Base-by-base conservation (phyloP, 176 grass and related monocot species). In the Lolium rigidum region DNA sequence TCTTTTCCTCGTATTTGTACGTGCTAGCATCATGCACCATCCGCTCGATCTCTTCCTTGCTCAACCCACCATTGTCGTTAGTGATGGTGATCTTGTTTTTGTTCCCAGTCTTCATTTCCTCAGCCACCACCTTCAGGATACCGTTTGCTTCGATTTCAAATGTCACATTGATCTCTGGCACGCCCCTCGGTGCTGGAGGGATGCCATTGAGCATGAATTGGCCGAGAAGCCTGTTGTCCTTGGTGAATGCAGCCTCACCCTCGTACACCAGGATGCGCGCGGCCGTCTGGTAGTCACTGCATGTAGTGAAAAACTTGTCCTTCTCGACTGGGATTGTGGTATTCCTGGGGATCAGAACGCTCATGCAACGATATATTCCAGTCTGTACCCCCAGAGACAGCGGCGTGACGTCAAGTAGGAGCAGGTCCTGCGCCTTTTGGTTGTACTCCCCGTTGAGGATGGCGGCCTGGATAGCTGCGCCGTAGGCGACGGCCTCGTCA, bases 401-500 rank as follows among this genome's bases (percentile, higher is more conserved):
- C 2, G 65, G 31, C 1, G 65, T 39, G 2, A 39, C 37, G 31
- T 39, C 65, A 0, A 68, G 65, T 0, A 68, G 31, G 31, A 1
- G 28, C 0, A 67, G 37, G 64, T 37, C 1, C 65, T 18, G 3
- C 16, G 31, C 31, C 31, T 35, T 35, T 35, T 35, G 31, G 31
- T 35, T 35, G 31, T 35, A 35, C 31, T 35, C 31, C 31, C 31
- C 31, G 31, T 35, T 35, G 31, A 35, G 31, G 31, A 35, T 35
- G 31, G 0, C 65, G 1, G 95, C 95, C 60, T 94, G 88, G 3
- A 97, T 74, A 0, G 95, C 88, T 49, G 92, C 95, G 2, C 90
- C 95, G 18, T 91, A 92, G 0, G 95, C 92, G 0, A 97, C 95
- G 0, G 95, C 95, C 86, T 97, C 95, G 9, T 97, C 95, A 0